phyloP scores from a whole-genome alignment of 2,329 filamentous ascomycete species.

The Penicillium sclerotigenum region DNA sequence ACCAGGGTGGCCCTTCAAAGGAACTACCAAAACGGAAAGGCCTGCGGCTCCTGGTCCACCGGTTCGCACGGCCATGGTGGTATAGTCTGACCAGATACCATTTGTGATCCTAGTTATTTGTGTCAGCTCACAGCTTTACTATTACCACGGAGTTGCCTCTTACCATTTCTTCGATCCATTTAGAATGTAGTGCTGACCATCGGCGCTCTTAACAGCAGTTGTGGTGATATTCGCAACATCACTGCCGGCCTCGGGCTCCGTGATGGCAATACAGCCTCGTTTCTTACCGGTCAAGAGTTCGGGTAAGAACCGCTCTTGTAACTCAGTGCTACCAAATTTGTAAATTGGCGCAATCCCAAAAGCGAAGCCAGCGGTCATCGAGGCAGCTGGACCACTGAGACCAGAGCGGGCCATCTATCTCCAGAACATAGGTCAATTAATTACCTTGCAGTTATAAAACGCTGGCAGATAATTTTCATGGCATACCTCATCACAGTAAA shows the following conservation, averaged over 20 bases:
- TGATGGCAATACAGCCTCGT: slow-evolving; percentile 72
- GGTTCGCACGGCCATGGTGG: slow-evolving; percentile 70
- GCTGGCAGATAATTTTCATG: background rate
- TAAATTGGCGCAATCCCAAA: slow-evolving; percentile 70
- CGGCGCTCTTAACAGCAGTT: slow-evolving; percentile 59
- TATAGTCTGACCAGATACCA: slow-evolving; percentile 66
- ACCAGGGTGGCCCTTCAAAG: slow-evolving; percentile 63
- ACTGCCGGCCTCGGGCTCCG: slow-evolving; percentile 69
- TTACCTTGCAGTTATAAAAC: background rate
- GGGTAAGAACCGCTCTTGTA: slow-evolving; percentile 66
- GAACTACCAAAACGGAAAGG: slow-evolving; percentile 66
- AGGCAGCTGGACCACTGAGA: slow-evolving; percentile 60
- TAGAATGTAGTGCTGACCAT: slow-evolving; percentile 66
- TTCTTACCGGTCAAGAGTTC: slow-evolving; percentile 65
- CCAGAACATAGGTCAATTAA: background rate
- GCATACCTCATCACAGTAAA: slow-evolving; percentile 64
- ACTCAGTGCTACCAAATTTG: slow-evolving; percentile 61
- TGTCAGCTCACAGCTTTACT: background rate
- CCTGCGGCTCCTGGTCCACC: slow-evolving; percentile 62
- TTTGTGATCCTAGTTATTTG: slow-evolving; percentile 59
- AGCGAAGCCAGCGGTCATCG: slow-evolving; percentile 68
- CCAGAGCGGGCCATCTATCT: slow-evolving; percentile 61
- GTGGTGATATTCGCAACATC: slow-evolving; percentile 73
- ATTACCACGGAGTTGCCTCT: too few relatives aligned
- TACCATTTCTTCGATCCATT: slow-evolving; percentile 77